phyloP scores from a whole-genome alignment of 1,139 yeast genomes.

The Yamadazyma epiphylla region DNA sequence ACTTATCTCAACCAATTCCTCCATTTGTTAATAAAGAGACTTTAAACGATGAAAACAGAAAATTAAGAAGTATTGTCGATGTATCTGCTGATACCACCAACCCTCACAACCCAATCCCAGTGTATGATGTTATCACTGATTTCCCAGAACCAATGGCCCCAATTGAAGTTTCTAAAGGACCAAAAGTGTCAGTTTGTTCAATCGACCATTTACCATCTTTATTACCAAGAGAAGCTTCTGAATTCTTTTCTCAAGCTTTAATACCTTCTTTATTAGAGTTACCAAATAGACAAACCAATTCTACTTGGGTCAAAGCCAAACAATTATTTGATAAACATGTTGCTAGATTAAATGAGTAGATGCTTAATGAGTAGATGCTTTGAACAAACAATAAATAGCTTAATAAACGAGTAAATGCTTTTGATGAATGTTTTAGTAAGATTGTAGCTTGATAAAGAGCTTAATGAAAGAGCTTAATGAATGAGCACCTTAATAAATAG shows the following conservation, averaged over 20 bases:
- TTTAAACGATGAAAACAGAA: slow-evolving; percentile 64
- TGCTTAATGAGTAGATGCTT: no score
- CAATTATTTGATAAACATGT: slow-evolving; percentile 80
- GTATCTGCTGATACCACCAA: slow-evolving; percentile 98
- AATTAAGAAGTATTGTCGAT: slow-evolving; percentile 87
- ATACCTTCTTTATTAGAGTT: slow-evolving; percentile 83
- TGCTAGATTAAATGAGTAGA: slow-evolving; percentile 48
- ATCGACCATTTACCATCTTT: slow-evolving; percentile 95
- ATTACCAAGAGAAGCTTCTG: slow-evolving; percentile 95
- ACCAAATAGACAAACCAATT: slow-evolving; percentile 75
- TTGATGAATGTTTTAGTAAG: no score
- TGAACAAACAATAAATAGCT: neutral
- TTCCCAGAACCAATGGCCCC: slow-evolving; percentile 86
- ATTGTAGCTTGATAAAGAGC: no score
- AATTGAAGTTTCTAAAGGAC: slow-evolving; percentile 75
- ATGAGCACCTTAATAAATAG: no score
- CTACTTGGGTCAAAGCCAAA: slow-evolving; percentile 91
- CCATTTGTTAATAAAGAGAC: slow-evolving; percentile 76
- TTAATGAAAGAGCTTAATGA: no score
- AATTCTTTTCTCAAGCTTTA: slow-evolving; percentile 79
- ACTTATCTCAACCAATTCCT: slow-evolving; percentile 87
- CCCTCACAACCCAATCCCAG: slow-evolving; percentile 97
- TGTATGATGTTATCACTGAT: slow-evolving; percentile 83
- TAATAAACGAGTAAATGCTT: no score
- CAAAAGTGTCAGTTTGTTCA: slow-evolving; percentile 87